Evolutionary conservation across 1,284 basidiomycete species (phyloP).

Genomic region (Moesziomyces sp.): DNA sequence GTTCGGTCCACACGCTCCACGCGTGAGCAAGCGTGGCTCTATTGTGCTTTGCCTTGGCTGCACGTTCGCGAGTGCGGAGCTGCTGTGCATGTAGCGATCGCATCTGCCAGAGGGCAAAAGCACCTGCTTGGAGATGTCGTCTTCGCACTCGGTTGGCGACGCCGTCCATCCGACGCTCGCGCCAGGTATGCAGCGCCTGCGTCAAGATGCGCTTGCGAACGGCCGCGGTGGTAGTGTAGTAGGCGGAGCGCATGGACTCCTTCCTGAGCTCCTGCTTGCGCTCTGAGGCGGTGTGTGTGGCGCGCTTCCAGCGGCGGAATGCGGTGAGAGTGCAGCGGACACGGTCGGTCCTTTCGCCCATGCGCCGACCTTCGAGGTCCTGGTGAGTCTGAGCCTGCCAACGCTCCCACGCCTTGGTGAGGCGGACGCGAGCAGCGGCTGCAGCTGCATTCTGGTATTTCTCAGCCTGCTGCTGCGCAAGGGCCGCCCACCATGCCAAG

Average conservation of each 20-base stretch:
- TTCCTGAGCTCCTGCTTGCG: constrained; percentile 38
- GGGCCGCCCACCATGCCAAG: constrained; percentile 49
- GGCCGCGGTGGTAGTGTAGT: constrained; percentile 12
- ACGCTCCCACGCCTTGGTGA: constrained; percentile 29
- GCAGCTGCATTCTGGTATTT: constrained; percentile 20
- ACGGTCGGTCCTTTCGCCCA: constrained; percentile 31
- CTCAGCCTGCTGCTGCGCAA: constrained; percentile 25
- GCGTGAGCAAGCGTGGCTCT: constrained; percentile 5
- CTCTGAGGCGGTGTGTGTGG: constrained; percentile 5
- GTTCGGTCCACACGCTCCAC: constrained; percentile 28
- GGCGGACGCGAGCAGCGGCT: constrained; percentile 20
- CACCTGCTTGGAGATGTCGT: constrained; percentile 39
- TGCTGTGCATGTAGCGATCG: constrained; percentile 14
- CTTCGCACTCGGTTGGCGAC: constrained; percentile 29
- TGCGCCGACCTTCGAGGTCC: background rate
- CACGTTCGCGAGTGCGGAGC: constrained; percentile 20
- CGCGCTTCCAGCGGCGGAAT: constrained; percentile 40
- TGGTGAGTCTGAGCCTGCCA: constrained; percentile 15
- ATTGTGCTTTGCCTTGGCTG: constrained; percentile 9
- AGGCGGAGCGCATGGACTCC: constrained; percentile 35
- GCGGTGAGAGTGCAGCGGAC: constrained; percentile 49
- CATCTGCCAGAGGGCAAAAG: constrained; percentile 50
- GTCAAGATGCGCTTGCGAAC: constrained; percentile 14
- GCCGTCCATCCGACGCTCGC: constrained; percentile 2
- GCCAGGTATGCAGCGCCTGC: constrained; percentile 25